These are phyloP conservation scores for Fusarium beomiforme DNA, from an alignment of 2,329 filamentous ascomycete species.

Conservation along the genomic window DNA sequence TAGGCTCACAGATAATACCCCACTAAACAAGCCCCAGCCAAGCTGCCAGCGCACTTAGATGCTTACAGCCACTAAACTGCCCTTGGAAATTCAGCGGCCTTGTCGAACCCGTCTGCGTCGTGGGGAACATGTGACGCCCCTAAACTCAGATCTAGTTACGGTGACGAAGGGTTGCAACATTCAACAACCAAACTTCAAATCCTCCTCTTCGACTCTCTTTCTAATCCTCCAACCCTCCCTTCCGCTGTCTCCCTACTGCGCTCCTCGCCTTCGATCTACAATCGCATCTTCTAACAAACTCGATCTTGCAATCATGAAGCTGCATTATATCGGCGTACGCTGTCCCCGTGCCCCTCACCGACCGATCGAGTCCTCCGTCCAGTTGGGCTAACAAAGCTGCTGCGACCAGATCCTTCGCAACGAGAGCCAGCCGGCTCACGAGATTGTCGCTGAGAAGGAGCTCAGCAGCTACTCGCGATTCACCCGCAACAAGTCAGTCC, in stretches of 20 bases:
- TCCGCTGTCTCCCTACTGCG: background rate
- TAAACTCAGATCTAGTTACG: conserved; percentile 25
- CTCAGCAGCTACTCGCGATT: conserved; percentile 83
- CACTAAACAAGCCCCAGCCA: conserved; percentile 33
- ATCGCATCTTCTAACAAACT: background rate
- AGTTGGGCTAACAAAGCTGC: conserved; percentile 38
- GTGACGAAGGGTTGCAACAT: conserved; percentile 29
- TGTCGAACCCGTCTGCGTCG: conserved; percentile 30
- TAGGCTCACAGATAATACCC: conserved; percentile 1
- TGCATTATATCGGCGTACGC: conserved; percentile 87
- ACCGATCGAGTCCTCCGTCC: conserved; percentile 31
- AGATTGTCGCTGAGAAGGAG: conserved; percentile 81
- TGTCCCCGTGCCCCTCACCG: conserved; percentile 41
- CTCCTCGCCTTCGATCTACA: background rate
- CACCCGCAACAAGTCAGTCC: conserved; percentile 73
- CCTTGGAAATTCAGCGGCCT: conserved; percentile 31
- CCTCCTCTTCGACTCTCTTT: conserved; percentile 17
- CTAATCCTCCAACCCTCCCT: background rate
- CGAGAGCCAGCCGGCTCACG: conserved; percentile 77
- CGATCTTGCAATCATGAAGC: conserved; percentile 72
- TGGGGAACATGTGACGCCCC: conserved; percentile 44
- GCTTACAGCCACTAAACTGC: conserved; percentile 24
- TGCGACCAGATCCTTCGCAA: conserved; percentile 79
- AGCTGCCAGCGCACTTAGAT: conserved; percentile 20
- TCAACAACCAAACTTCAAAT: conserved; percentile 16